Conservation (phyloP, 371 early-diverging fungal species). For the Rhizopus sp. region DNA sequence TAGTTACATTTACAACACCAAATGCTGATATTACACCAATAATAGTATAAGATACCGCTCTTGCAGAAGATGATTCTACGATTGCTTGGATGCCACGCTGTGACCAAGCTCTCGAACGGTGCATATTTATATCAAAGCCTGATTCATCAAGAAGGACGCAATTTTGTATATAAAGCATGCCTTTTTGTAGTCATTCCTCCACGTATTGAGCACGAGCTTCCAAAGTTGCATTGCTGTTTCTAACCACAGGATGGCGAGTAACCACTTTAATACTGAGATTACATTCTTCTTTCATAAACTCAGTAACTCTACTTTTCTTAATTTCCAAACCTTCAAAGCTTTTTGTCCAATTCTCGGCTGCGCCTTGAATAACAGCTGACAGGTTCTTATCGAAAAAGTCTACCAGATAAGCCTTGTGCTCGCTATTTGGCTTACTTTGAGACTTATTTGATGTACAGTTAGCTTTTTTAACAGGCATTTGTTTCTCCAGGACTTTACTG, state of each 20-base stretch:
- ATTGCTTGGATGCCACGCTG: slow-evolving; percentile 3
- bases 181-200: slow-evolving; percentile 1
- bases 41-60: slow-evolving; percentile 11
- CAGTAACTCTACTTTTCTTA: slow-evolving; percentile 16
- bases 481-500: slow-evolving; percentile 10
- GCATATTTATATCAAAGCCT: too few relatives aligned
- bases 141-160: slow-evolving; percentile 11
- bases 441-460: slow-evolving; percentile 3
- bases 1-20: slow-evolving; percentile 12
- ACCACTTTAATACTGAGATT: slow-evolving; percentile 13
- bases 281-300: slow-evolving; percentile 22
- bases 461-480: slow-evolving; percentile 13
- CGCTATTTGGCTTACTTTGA: neutral
- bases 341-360: slow-evolving; percentile 6
- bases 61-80: slow-evolving; percentile 3
- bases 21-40: slow-evolving; percentile 15
- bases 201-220: slow-evolving; percentile 6
- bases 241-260: slow-evolving; percentile 5
- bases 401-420: slow-evolving; percentile 7
- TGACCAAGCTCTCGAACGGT: slow-evolving; percentile 12
- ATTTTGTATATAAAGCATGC: slow-evolving; percentile 8
- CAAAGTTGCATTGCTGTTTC: slow-evolving; percentile 2
- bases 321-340: slow-evolving; percentile 14
- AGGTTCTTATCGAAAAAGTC: slow-evolving; percentile 12
- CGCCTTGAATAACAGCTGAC: slow-evolving; percentile 10